These are phyloP conservation scores for Gaeumannomyces tritici DNA, from an alignment of 2,329 filamentous ascomycete genomes.

Conservation along the genomic window DNA sequence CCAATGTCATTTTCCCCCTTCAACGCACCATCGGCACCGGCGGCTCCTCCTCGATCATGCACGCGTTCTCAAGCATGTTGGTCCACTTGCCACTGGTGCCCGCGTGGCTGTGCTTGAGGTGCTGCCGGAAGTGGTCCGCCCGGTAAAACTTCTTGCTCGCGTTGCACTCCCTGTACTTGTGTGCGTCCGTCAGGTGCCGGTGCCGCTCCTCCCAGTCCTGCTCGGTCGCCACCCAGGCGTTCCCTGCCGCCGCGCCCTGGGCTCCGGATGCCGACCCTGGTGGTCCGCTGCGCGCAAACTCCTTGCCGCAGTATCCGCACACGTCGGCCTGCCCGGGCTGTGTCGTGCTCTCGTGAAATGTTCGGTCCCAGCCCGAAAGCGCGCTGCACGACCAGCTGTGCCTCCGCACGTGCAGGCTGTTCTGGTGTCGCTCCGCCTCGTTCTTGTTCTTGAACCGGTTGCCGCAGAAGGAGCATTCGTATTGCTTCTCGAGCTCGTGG, in stretches of 20 bases:
- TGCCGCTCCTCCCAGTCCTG: constrained; percentile 83
- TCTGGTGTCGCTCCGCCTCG: constrained; percentile 91
- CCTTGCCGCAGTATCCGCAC: constrained; percentile 92
- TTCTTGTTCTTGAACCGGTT: constrained; percentile 99
- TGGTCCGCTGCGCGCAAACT: constrained; percentile 54
- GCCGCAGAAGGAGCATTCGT: constrained; percentile 83
- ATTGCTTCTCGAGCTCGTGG: constrained; percentile 93
- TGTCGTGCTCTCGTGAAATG: constrained; percentile 73
- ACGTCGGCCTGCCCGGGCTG: constrained; percentile 62
- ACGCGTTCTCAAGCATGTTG: constrained; percentile 92
- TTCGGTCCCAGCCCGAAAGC: constrained; percentile 65
- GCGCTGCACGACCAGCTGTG: constrained; percentile 97
- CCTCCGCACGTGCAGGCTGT: constrained; percentile 81
- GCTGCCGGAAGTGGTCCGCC: constrained; percentile 95
- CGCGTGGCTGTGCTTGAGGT: constrained; percentile 94
- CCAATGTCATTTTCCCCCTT: neutral
- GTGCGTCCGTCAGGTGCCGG: constrained; percentile 78
- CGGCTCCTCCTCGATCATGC: constrained; percentile 82
- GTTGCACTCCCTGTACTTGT: constrained; percentile 98
- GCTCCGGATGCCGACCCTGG: constrained; percentile 3
- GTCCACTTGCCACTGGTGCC: constrained; percentile 98
- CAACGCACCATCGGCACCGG: constrained; percentile 28
- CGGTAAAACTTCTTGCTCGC: constrained; percentile 97
- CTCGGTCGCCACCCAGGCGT: constrained; percentile 49
- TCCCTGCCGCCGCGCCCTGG: constrained; percentile 12